Conservation (phyloP, 805 yeast species). For the Scheffersomyces lignosus region DNA sequence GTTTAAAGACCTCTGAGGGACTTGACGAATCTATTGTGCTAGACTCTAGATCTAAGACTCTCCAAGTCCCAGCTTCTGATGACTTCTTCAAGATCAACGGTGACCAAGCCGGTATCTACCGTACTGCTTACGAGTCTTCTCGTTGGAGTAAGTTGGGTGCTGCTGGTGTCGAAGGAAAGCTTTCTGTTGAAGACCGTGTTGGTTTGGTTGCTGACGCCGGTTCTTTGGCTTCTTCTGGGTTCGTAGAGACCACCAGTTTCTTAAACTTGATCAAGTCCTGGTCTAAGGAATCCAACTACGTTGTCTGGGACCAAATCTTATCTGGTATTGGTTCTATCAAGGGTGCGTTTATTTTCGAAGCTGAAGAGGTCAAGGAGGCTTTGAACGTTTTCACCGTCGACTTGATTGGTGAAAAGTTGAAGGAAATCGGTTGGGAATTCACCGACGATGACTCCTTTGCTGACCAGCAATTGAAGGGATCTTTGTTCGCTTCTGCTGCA, state of each 20-base stretch:
- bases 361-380: conserved; percentile 44
- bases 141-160: conserved; percentile 70
- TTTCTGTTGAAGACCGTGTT: conserved; percentile 74
- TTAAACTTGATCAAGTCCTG: conserved; percentile 60
- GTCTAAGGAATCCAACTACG: conserved; percentile 59
- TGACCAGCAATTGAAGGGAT: conserved; percentile 64
- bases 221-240: conserved; percentile 70
- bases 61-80: conserved; percentile 39
- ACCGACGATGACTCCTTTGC: conserved; percentile 54
- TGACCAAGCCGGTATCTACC: conserved; percentile 72
- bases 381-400: conserved; percentile 54
- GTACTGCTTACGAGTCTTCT: conserved; percentile 67
- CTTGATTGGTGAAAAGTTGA: conserved; percentile 54
- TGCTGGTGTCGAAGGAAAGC: conserved; percentile 54
- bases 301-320: conserved; percentile 66
- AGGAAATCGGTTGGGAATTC: conserved; percentile 66
- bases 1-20: conserved; percentile 59
- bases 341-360: conserved; percentile 57
- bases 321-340: conserved; percentile 49
- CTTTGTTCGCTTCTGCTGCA: conserved; percentile 62
- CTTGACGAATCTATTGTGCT: conserved; percentile 60
- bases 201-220: conserved; percentile 82
- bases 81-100: conserved; percentile 71
- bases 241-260: conserved; percentile 60
- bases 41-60: conserved; percentile 39